Conservation (phyloP, 805 yeast genomes). For the Cyberlindnera saturnus region DNA sequence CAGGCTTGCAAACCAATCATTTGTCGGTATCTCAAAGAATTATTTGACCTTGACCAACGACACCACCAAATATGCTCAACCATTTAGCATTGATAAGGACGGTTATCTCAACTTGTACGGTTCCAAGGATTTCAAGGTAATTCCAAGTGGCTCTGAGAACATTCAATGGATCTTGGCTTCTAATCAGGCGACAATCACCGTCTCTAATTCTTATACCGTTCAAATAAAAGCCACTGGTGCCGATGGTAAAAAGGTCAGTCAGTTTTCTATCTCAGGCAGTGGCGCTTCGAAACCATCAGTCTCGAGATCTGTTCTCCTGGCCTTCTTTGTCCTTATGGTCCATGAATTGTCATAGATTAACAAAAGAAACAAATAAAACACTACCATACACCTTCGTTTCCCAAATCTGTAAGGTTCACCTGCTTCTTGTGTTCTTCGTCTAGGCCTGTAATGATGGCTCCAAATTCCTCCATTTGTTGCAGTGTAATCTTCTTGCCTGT, state of each 20-base stretch:
- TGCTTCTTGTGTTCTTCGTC: constrained; percentile 12
- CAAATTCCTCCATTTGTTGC: constrained; percentile 11
- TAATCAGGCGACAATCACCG: constrained; percentile 4
- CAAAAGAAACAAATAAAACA: too few relatives aligned
- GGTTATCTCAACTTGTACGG: constrained; percentile 8
- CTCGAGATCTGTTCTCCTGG: neutral
- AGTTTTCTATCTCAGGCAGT: too few relatives aligned
- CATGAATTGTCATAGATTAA: neutral
- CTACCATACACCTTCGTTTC: constrained; percentile 25
- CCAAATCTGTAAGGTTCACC: constrained; percentile 15
- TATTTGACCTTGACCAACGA: constrained; percentile 6
- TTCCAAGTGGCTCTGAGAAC: constrained; percentile 8
- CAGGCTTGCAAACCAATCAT: neutral
- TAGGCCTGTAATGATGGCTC: constrained; percentile 11
- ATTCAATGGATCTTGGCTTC: constrained; percentile 9
- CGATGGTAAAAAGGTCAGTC: neutral
- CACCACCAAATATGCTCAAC: constrained; percentile 3
- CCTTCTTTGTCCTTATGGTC: neutral
- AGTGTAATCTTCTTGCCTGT: constrained; percentile 16
- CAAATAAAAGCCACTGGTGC: constrained; percentile 2
- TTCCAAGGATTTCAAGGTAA: constrained; percentile 6
- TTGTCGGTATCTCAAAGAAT: constrained; percentile 5
- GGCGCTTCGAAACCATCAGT: too few relatives aligned
- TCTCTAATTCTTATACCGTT: constrained; percentile 1
- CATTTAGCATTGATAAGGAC: constrained; percentile 5